These are phyloP conservation scores for Stagonosporopsis chrysanthemi DNA, from an alignment of 2,329 filamentous ascomycete genomes.

Conservation along the genomic window DNA sequence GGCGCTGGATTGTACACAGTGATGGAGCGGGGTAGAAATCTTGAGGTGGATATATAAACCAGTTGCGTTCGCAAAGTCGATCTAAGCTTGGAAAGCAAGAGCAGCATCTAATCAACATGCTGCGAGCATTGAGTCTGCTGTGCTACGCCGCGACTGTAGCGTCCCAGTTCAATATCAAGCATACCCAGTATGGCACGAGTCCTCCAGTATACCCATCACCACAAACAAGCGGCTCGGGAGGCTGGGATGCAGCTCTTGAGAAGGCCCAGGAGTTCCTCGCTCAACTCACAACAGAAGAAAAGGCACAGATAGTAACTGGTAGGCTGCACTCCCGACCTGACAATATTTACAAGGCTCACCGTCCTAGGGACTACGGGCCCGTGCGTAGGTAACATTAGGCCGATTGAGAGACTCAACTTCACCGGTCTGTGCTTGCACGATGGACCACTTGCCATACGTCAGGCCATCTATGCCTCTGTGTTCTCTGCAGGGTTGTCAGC, in stretches of 20 bases:
- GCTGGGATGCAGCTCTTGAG: constrained; percentile 36
- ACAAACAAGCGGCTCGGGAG: constrained; percentile 35
- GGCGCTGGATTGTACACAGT: neutral
- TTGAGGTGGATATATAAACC: neutral
- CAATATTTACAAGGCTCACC: neutral
- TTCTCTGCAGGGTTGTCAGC: constrained; percentile 8
- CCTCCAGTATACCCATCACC: constrained; percentile 40
- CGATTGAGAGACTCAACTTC: constrained; percentile 50
- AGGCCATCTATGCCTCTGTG: constrained; percentile 18
- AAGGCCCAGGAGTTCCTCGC: constrained; percentile 33
- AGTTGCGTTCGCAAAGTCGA: neutral
- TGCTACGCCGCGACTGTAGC: constrained; percentile 8
- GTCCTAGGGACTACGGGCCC: constrained; percentile 33
- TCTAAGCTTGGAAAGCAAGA: neutral
- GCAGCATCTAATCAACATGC: neutral
- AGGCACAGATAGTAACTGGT: constrained; percentile 39
- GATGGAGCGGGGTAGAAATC: constrained; percentile 3
- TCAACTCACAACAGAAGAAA: constrained; percentile 35
- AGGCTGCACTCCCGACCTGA: neutral
- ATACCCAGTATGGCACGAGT: constrained; percentile 38
- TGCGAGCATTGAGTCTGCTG: constrained; percentile 1
- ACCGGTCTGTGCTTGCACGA: constrained; percentile 53
- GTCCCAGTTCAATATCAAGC: constrained; percentile 31
- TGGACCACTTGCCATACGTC: constrained; percentile 47
- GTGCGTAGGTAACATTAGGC: constrained; percentile 47